Evolutionary conservation across 73 alveolate genomes (phyloP).

Genomic region (Paramecium sexaurelia): DNA sequence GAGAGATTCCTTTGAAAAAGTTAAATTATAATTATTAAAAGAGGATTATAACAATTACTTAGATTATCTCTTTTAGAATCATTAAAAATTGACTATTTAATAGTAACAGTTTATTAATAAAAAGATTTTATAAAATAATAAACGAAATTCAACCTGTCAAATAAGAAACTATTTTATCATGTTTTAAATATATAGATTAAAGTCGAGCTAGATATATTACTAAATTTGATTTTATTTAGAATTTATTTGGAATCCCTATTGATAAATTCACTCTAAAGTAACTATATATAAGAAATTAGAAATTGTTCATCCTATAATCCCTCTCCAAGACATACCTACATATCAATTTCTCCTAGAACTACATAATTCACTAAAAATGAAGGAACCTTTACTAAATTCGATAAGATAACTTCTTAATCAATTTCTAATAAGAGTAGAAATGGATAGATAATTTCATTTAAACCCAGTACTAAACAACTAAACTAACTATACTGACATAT

Average conservation of each 20-base stretch:
- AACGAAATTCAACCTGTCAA: not conserved
- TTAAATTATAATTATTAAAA: not conserved
- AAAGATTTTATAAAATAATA: not conserved
- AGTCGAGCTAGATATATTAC: not conserved
- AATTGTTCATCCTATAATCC: not conserved
- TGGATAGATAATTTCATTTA: not conserved
- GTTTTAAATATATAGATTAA: not conserved
- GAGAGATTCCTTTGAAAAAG: conserved; percentile 10
- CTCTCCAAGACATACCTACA: not conserved
- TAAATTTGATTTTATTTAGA: not conserved
- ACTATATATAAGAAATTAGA: not conserved
- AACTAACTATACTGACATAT: not conserved
- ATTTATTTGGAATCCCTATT: not conserved
- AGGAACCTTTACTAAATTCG: not conserved
- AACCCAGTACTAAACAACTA: not conserved
- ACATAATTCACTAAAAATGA: not conserved
- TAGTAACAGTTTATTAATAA: not conserved
- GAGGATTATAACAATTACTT: not conserved
- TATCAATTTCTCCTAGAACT: not conserved
- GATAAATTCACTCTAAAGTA: not conserved
- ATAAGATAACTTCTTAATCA: not conserved
- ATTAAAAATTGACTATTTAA: not conserved
- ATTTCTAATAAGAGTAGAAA: not conserved
- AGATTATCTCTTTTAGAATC: not conserved
- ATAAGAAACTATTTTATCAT: not conserved